Evolutionary conservation across 2,329 filamentous ascomycete genomes (phyloP).

Genomic region (Colletotrichum musae): DNA sequence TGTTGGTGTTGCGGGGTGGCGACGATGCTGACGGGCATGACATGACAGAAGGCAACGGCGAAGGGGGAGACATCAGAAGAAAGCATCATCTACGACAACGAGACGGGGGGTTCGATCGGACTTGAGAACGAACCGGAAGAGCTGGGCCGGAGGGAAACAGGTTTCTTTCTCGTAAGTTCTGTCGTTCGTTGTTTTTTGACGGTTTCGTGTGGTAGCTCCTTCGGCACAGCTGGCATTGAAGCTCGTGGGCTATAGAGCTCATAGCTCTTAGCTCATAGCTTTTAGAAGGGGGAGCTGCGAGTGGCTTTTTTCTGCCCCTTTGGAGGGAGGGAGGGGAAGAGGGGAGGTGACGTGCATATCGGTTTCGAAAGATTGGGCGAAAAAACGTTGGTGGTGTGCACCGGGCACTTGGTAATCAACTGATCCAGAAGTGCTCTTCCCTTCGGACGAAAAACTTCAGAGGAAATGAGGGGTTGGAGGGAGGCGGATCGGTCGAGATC

Average conservation of each 20-base stretch:
- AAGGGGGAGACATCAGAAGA: not conserved
- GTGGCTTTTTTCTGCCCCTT: not conserved
- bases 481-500: slow-evolving; percentile 2
- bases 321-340: not conserved
- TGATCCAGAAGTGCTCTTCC: not conserved
- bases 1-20: slow-evolving; percentile 2
- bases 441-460: slow-evolving; percentile 5
- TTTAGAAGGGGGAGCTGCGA: too few relatives aligned
- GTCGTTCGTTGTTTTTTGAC: slow-evolving; percentile 12
- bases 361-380: slow-evolving; percentile 18
- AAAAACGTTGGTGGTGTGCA: not conserved
- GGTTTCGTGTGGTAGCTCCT: slow-evolving; percentile 36
- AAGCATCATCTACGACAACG: slow-evolving; percentile 13
- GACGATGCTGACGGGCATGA: too few relatives aligned
- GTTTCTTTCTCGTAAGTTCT: slow-evolving; percentile 1
- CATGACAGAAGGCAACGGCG: too few relatives aligned
- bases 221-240: not conserved
- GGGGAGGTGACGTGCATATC: slow-evolving; percentile 14
- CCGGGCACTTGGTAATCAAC: slow-evolving; percentile 13
- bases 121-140: not conserved
- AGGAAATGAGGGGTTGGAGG: not conserved
- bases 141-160: not conserved
- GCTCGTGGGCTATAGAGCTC: too few relatives aligned
- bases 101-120: slow-evolving; percentile 1
- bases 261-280: not conserved